Base-by-base conservation (phyloP, 2,329 filamentous ascomycete species). In the Neonectria neomacrospora region DNA sequence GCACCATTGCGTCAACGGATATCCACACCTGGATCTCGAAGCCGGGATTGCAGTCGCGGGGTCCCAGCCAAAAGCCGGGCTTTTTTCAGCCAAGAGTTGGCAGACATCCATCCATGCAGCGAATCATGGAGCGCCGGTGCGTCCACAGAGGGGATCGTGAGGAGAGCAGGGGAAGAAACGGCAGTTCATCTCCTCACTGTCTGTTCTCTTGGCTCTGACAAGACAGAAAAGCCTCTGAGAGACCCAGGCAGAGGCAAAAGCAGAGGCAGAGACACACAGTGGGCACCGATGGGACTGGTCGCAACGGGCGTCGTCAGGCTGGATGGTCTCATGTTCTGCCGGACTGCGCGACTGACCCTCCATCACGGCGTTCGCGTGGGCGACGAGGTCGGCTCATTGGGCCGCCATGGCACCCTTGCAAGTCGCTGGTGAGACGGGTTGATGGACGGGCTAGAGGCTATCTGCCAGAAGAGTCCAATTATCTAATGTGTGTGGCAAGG, bases 1-100 rank as follows among this genome's bases (percentile, higher is more conserved):
- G 72, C 72, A 69, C 61, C 44, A 74, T 74, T 74, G 72, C 72
- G 72, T 74, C 72, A 74, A 67, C 53, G 48, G 28, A 65, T 61
- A 64, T 63, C 65, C 71, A 69, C 66, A 65, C 47, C 64, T 48
- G 32, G 44, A 50, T 32, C 56, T 59, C 39, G 44, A 37, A 20
- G 47, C 47, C 26, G n/a, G 54, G 54, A 41, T 28, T 47, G 26
- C 42, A 16, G 37, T 54, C 16, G 23, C 22, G 52, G 37, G 51
- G 32, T 52, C 30, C 51, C 26, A 12, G 34, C 18, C 20, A n/a
- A 28, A 53, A 26, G 18, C 45, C 9, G 45, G 45, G 45, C 26
- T n/a, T 16, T 30, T 53, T 41, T 53, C 51, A 52, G 42, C 42
- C 50, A 60, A 30, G 41, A 41, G 41, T 51, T 53, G 20, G 56